Evolutionary conservation across 208 protist genomes (phyloP), one percentile per base, ranked within the genome.

Genomic region (Trypanosoma lewisi): DNA sequence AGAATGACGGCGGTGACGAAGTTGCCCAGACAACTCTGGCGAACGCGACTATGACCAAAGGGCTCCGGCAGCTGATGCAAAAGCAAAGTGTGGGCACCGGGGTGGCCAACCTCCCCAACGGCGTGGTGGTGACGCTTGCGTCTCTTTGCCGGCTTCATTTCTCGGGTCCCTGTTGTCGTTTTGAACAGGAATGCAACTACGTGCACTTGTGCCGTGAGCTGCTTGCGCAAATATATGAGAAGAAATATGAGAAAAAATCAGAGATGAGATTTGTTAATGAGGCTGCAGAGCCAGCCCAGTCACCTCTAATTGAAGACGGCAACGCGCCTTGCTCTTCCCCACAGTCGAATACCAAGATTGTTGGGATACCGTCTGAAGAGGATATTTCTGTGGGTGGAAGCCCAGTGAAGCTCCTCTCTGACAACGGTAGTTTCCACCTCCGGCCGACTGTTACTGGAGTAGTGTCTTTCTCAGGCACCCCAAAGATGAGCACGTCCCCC

Each of bases 151-250:
- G 83, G 4, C 76, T 89, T 21, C 89, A 95, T 70, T 71, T 65
- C 21, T 79, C 82, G 1, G 42, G 59, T 28, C 73, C 71, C 50
- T 92, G 88, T 67, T 94, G 88, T 60, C 84, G 88, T 31, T 94
- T 92, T 50, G 82, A 78, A 41, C 65, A 69, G n/a, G 78, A 89
- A 28, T 94, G 88, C 72, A 88, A 85, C 37, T 94, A 92, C 64
- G 75, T 94, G 30, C 88, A 94, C 73, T 14, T 94, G 23, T 94
- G 88, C 57, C 75, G 81, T n/a, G 51, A 65, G 21, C 8, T 59
- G 30, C 42, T 56, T 28, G 25, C 23, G 0, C 3, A 72, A 48
- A 25, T 45, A 47, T 54, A 48, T 9, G 23, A 34, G 28, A n/a
- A 17, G 23, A 21, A 31, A 39, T 48, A 33, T n/a, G 34, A 61